Evolutionary conservation across 176 grass and related monocot species (phyloP), one percentile per base, ranked within the genome.

Genomic region (Oryza longistaminata): DNA sequence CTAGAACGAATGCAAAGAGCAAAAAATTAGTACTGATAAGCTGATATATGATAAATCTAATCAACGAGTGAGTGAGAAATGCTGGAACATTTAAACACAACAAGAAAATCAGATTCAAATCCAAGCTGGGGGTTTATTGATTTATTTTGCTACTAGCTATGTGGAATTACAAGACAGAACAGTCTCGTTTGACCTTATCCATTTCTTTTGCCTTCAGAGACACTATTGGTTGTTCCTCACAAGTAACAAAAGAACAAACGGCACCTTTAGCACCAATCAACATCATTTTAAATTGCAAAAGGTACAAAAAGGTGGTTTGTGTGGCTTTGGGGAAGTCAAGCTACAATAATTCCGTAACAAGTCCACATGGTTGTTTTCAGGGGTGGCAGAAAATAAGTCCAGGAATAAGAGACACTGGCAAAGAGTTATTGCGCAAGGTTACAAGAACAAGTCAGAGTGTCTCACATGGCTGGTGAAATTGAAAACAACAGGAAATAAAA

Each of bases 221-320:
- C 68, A 44, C 55, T 34, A 45, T 6, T 22, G 17, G 24, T 46
- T 64, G 53, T 19, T 42, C 64, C 67, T 46, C 25, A 74, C 68
- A 74, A 48, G 81, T 27, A 52, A 19, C 43, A 75, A 75, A 75
- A 65, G 60, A 75, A 84, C 61, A 75, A 37, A 66, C 34, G 1
- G 7, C 82, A 49, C 9, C 71, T 84, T 84, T 75, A 68, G 19
- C 71, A 27, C 31, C 61, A 52, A 62, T 75, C 29, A 3, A 17
- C 1, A 17, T 84, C 71, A 12, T 84, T 45, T 19, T 76, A 76
- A 75, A 76, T 75, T 27, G 71, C 61, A 75, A 76, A 84, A 84
- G 44, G 33, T 75, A 64, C 44, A 35, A 14, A 42, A 83, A 39
- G 60, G 26, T 50, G 42, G 37, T 25, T 48, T 42, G 27, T 48